Conservation (phyloP, 2,329 filamentous ascomycete species). For the Pseudocercospora crystallina region DNA sequence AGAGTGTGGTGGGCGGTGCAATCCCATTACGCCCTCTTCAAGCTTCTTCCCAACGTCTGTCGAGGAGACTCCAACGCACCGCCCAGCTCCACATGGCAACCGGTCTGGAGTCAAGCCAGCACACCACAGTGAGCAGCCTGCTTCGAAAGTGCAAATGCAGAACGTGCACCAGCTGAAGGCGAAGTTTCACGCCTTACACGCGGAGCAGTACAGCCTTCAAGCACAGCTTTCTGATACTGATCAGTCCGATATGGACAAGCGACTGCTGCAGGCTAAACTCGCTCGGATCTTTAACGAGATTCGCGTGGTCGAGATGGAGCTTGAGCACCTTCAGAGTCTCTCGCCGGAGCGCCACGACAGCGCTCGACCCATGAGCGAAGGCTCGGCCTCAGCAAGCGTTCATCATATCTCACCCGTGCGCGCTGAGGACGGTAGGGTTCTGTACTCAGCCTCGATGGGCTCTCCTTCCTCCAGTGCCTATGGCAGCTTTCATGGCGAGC, state of each 20-base stretch:
- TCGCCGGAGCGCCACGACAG: constrained; percentile 13
- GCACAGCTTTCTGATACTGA: neutral
- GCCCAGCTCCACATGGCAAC: constrained; percentile 1
- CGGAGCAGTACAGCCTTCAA: constrained; percentile 12
- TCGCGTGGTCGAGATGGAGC: constrained; percentile 5
- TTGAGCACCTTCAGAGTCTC: constrained; percentile 1
- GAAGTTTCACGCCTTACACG: constrained; percentile 11
- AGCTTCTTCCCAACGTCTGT: neutral
- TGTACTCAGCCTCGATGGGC: constrained; percentile 9
- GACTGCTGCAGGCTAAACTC: constrained; percentile 10
- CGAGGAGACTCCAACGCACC: constrained; percentile 10
- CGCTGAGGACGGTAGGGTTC: constrained; percentile 8
- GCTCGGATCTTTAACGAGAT: constrained; percentile 8
- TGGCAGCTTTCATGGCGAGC: neutral
- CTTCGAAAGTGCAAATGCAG: no score
- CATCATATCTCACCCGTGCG: constrained; percentile 11
- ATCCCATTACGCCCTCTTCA: no score
- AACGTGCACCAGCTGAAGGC: constrained; percentile 7
- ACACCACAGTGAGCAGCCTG: no score
- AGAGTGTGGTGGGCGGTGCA: no score
- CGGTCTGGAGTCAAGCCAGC: no score
- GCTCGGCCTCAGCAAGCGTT: constrained; percentile 4
- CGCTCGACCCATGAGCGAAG: constrained; percentile 1
- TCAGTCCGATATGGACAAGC: neutral
- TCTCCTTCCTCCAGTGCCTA: constrained; percentile 6